phyloP scores from a whole-genome alignment of 257 asterid species.

The Scutellaria galericulata region DNA sequence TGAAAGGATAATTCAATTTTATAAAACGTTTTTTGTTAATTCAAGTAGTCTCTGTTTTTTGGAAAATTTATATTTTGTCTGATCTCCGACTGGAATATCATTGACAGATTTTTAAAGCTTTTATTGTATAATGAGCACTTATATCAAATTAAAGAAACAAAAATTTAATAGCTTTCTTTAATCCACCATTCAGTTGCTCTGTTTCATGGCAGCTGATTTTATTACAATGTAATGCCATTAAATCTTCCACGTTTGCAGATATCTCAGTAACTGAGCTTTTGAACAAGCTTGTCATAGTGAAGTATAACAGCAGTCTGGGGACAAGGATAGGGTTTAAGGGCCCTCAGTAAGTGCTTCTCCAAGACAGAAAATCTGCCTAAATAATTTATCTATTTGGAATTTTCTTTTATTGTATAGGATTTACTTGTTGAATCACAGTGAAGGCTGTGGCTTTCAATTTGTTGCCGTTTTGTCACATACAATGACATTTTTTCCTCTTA shows the following conservation, averaged over 20 bases:
- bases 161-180: background rate
- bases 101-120: constrained; percentile 12
- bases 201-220: constrained; percentile 26
- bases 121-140: constrained; percentile 8
- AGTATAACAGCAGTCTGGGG: constrained; percentile 64
- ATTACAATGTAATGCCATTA: background rate
- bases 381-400: background rate
- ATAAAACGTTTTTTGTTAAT: background rate
- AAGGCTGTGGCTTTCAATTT: constrained; percentile 8
- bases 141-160: background rate
- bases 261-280: constrained; percentile 58
- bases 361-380: constrained; percentile 8
- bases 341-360: constrained; percentile 73
- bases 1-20: background rate
- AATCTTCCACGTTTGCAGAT: constrained; percentile 54
- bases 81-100: constrained; percentile 15
- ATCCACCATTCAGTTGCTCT: constrained; percentile 7
- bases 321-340: constrained; percentile 63
- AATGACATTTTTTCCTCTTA: constrained; percentile 3
- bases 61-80: background rate
- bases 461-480: background rate
- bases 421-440: constrained; percentile 16
- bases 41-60: background rate
- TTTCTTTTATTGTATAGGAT: constrained; percentile 25
- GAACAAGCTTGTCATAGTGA: constrained; percentile 81